A percentile compares a stretch with the other conserved stretches of the same genome.
Conservation (phyloP, 306 rosid genomes). For the Inga oerstediana region DNA sequence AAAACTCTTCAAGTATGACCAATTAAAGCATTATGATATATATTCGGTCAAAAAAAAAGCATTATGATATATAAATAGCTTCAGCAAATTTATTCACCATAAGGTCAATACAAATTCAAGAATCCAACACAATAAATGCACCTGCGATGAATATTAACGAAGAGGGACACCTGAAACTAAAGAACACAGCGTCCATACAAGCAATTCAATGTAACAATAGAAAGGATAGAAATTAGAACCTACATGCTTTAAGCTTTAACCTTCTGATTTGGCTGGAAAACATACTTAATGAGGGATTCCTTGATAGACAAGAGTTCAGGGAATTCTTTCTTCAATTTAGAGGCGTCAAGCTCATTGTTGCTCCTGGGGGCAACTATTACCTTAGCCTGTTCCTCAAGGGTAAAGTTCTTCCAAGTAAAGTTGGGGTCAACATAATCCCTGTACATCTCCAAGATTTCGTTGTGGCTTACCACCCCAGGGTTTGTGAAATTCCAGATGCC, state of each 20-base stretch:
- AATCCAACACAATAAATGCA: conserved; percentile 31
- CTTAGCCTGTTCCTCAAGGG: conserved; percentile 89
- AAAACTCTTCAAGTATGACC: neutral
- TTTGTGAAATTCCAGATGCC: conserved; percentile 88
- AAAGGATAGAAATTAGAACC: conserved; percentile 23
- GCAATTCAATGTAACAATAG: conserved; percentile 31
- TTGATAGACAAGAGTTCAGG: conserved; percentile 80
- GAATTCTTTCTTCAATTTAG: conserved; percentile 67
- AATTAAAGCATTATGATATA: conserved; percentile 1
- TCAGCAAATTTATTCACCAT: conserved; percentile 46
- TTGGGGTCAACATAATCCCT: conserved; percentile 64
- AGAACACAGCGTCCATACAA: conserved; percentile 27
- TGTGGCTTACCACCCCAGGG: conserved; percentile 96
- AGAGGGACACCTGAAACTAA: conserved; percentile 21
- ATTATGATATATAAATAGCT: conserved; percentile 24
- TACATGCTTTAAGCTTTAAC: conserved; percentile 38
- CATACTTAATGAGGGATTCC: conserved; percentile 82
- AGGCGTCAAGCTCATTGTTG: conserved; percentile 80
- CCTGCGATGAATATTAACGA: neutral
- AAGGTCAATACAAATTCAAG: conserved; percentile 32
- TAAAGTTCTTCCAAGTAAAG: conserved; percentile 78
- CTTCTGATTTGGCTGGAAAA: conserved; percentile 72
- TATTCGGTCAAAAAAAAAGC: neutral
- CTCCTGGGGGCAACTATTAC: conserved; percentile 85
- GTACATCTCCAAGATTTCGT: conserved; percentile 83